Percentiles rank a stretch among this genome's conserved stretches.
Evolutionary conservation across 2,329 filamentous ascomycete species (phyloP).

Genomic region (Monosporascus ibericus): DNA sequence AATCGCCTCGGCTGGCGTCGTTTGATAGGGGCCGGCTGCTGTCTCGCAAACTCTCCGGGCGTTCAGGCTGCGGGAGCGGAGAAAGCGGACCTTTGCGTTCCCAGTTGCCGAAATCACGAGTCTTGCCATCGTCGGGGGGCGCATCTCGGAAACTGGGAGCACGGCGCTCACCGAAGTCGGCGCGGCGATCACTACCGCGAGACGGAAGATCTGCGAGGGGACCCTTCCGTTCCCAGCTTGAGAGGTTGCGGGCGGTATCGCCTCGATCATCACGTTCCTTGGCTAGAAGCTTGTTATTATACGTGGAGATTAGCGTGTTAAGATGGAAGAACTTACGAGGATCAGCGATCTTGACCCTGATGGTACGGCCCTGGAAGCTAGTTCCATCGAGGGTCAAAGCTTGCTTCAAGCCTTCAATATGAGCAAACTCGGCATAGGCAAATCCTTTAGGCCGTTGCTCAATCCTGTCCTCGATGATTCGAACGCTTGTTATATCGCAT

Average conservation of each 20-base stretch:
- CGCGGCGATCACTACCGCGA: constrained; percentile 39
- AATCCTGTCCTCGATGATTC: constrained; percentile 94
- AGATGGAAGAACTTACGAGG: constrained; percentile 66
- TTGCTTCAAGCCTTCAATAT: constrained; percentile 83
- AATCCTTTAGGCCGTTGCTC: constrained; percentile 95
- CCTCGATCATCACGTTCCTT: constrained; percentile 65
- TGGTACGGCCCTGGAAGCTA: constrained; percentile 79
- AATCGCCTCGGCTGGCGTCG: constrained; percentile 54
- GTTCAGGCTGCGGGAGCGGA: constrained; percentile 53
- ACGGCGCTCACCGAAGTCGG: constrained; percentile 59
- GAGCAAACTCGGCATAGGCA: constrained; percentile 91
- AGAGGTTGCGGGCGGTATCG: constrained; percentile 70
- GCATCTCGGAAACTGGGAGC: constrained; percentile 58
- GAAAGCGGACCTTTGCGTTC: constrained; percentile 90
- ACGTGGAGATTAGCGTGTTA: constrained; percentile 1
- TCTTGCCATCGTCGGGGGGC: constrained; percentile 66
- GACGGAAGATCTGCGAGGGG: constrained; percentile 65
- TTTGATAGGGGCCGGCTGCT: constrained; percentile 46
- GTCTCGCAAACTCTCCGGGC: constrained; percentile 44
- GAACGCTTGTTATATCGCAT: constrained; percentile 83
- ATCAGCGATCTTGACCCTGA: constrained; percentile 93
- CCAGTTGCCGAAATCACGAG: constrained; percentile 83
- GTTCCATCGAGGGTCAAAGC: constrained; percentile 78
- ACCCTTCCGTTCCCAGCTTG: constrained; percentile 89
- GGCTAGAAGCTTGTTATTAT: constrained; percentile 51